Conservation (phyloP, 225 moss, liverwort and hornwort species). For the Takakia lepidozioides region DNA sequence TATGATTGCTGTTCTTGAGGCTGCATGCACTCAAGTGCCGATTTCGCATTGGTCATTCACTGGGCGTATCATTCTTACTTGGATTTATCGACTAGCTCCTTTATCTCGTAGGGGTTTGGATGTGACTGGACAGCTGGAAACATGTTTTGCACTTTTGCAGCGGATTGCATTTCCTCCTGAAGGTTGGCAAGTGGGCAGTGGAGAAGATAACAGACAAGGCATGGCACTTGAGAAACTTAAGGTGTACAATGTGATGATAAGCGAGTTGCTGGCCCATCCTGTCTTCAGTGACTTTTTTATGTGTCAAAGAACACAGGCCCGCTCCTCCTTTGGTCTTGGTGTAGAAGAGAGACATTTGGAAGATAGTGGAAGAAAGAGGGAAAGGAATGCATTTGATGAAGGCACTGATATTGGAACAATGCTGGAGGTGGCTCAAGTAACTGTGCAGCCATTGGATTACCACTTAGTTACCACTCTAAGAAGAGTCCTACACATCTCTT, state of each 20-base stretch:
- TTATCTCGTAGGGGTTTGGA: conserved; percentile 21
- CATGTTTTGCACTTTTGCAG: conserved; percentile 35
- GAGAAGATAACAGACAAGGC: conserved; percentile 11
- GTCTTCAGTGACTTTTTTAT: conserved; percentile 23
- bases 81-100: conserved; percentile 37
- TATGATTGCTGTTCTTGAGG: conserved; percentile 40
- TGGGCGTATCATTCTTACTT: conserved; percentile 51
- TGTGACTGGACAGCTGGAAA: conserved; percentile 27
- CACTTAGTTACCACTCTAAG: no score
- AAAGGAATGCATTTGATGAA: conserved; percentile 35
- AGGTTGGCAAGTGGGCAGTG: conserved; percentile 8
- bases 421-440: no score
- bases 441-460: no score
- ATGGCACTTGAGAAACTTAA: conserved; percentile 17
- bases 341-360: no score
- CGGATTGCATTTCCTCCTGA: conserved; percentile 16
- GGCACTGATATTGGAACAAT: no score
- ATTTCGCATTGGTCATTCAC: conserved; percentile 23
- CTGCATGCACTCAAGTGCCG: conserved; percentile 24
- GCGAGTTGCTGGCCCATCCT: conserved; percentile 41
- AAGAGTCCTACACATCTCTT: conserved; percentile 23
- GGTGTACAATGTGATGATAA: conserved; percentile 23
- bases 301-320: conserved; percentile 12
- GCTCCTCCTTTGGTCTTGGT: no score
- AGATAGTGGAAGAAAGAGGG: no score